These are phyloP conservation scores for Apiospora aurea DNA, from an alignment of 2,329 filamentous ascomycete genomes.

Conservation along the genomic window DNA sequence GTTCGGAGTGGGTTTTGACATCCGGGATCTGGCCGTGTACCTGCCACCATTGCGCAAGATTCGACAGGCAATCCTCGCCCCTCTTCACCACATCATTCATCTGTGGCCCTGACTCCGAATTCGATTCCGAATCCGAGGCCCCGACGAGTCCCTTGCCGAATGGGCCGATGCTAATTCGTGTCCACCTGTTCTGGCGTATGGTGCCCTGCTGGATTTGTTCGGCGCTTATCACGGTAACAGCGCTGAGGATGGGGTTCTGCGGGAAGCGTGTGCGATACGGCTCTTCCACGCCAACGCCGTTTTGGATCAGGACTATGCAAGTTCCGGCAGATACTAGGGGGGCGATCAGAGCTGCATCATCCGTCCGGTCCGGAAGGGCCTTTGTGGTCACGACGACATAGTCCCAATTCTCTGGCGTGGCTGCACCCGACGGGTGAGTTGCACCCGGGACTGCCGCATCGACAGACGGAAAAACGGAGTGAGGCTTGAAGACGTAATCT, in stretches of 20 bases:
- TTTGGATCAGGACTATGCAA: conserved; percentile 72
- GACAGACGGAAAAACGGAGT: conserved; percentile 68
- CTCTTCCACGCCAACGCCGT: conserved; percentile 73
- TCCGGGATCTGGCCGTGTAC: conserved; percentile 68
- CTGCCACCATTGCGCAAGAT: conserved; percentile 61
- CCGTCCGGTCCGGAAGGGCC: conserved; percentile 68
- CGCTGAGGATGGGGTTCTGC: conserved; percentile 65
- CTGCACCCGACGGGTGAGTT: conserved; percentile 18
- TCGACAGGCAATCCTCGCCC: conserved; percentile 52
- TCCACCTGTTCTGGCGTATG: conserved; percentile 77
- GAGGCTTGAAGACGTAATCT: conserved; percentile 68
- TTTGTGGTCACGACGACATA: conserved; percentile 76
- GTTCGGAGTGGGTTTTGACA: conserved; percentile 68
- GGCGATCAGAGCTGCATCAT: conserved; percentile 67
- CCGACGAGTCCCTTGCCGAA: conserved; percentile 61
- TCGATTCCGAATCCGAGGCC: conserved; percentile 30
- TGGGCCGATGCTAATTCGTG: conserved; percentile 72
- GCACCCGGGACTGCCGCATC: conserved; percentile 55
- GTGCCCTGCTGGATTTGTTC: conserved; percentile 69
- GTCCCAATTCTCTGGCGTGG: conserved; percentile 54
- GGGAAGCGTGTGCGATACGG: conserved; percentile 71
- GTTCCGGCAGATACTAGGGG: conserved; percentile 63
- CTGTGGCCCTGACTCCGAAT: not conserved
- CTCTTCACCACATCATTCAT: conserved; percentile 41
- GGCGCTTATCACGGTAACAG: conserved; percentile 73